Evolutionary conservation across 345 rosid species (phyloP).

Genomic region (Chamaenerion angustifolium): DNA sequence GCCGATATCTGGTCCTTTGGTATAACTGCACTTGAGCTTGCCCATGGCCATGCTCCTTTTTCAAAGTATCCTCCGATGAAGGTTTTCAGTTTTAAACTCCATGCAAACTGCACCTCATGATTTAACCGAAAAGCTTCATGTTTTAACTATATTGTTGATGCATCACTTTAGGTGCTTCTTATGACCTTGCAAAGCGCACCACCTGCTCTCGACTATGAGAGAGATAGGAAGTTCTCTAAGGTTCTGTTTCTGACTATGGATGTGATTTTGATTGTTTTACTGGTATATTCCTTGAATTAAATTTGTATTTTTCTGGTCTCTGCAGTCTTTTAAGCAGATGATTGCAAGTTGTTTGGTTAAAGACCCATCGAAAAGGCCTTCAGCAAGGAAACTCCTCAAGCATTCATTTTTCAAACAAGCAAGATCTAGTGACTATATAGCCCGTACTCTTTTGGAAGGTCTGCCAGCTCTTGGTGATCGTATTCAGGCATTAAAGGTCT

Average conservation of each 20-base stretch:
- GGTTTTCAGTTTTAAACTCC: conserved; percentile 25
- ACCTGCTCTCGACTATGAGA: conserved; percentile 90
- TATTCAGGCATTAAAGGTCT: conserved; percentile 76
- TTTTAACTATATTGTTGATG: conserved; percentile 14
- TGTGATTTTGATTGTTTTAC: conserved; percentile 2
- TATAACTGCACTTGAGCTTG: conserved; percentile 96
- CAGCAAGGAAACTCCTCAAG: conserved; percentile 66
- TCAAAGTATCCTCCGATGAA: conserved; percentile 99
- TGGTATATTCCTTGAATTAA: neutral
- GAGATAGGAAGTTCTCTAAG: conserved; percentile 91
- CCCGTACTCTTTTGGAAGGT: conserved; percentile 71
- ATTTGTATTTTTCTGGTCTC: conserved; percentile 11
- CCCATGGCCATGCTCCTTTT: conserved; percentile 99
- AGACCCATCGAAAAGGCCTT: conserved; percentile 92
- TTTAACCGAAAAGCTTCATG: conserved; percentile 1
- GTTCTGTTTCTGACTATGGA: conserved; percentile 21
- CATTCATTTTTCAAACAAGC: conserved; percentile 99
- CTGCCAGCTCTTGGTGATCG: conserved; percentile 93
- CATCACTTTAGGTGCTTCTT: conserved; percentile 60
- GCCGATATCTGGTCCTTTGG: conserved; percentile 99
- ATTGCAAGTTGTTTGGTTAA: conserved; percentile 96
- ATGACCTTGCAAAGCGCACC: conserved; percentile 99
- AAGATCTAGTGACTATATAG: conserved; percentile 71
- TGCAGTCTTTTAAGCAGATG: conserved; percentile 97
- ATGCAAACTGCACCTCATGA: conserved; percentile 1